Evolutionary conservation across 208 protist species (phyloP), one percentile per base, ranked within the genome.

Genomic region (Acanthamoeba royreba): DNA sequence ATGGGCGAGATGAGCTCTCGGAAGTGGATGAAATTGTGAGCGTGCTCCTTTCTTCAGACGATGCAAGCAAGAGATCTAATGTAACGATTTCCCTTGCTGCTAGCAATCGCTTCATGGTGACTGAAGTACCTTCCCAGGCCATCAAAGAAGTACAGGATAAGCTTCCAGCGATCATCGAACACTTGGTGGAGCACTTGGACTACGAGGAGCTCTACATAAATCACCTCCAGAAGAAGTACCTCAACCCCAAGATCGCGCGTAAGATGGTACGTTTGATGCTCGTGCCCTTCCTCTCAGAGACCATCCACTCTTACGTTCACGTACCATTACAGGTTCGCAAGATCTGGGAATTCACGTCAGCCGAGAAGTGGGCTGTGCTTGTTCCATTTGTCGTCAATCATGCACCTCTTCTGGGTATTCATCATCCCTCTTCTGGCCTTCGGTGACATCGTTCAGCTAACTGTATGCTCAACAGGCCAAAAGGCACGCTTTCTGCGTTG

Each of bases 121-220:
- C 69, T 38, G 2, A 47, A 9, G 4, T 13, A 43, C 33, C 2
- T 4, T 47, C 11, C 8, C 81, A 89, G 81, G 52, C 52, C 19
- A 40, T 89, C 15, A 17, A 69, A 66, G 81, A 55, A 4, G 15
- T 89, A 3, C 38, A 89, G 45, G n/a, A 38, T 13, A 55, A 42
- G 81, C 7, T 89, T 43, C 49, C 45, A 0, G 28, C 19, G 31
- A 5, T 89, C 9, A 45, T 63, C 15, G 22, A 35, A 33, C 81
- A 89, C 81, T 33, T 89, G 49, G n/a, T 89, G 31, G 81, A 55
- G 33, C 81, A 89, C 47, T 66, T 89, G 81, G 81, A 89, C 13
- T 55, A 89, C 13, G 81, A 89, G 17, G 81, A 89, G 49, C 45
- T 42, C 33, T 66, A 89, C 81, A n/a, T 89, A 11, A 55, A 89